Conservation (phyloP, 208 protist genomes). For the Acanthamoeba divionensis region DNA sequence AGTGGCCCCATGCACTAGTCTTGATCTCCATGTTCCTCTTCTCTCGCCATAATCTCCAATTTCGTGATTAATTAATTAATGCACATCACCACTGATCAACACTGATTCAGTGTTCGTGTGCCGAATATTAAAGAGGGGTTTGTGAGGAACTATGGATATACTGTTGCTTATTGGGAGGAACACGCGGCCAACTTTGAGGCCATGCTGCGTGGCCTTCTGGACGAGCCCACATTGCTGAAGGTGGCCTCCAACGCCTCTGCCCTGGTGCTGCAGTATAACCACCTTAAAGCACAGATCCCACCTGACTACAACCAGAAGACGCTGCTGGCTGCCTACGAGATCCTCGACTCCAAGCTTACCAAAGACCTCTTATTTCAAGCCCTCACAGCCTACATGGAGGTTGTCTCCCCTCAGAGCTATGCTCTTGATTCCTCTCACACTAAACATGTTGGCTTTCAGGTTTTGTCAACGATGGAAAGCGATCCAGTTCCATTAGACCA, state of each 20-base stretch:
- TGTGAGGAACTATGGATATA: conserved; percentile 1
- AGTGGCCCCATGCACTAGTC: background rate
- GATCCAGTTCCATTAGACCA: background rate
- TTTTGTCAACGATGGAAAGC: background rate
- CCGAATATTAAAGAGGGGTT: background rate
- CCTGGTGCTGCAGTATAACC: conserved; percentile 13
- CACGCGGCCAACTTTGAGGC: conserved; percentile 15
- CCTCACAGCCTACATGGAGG: conserved; percentile 29
- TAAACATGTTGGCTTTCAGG: background rate
- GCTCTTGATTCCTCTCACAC: background rate
- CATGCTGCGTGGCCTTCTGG: conserved; percentile 8
- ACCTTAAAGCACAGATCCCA: background rate
- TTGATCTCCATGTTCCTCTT: background rate
- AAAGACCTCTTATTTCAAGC: background rate
- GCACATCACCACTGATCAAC: background rate
- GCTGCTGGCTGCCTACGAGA: conserved; percentile 34
- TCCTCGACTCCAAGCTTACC: background rate
- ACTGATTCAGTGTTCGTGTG: background rate
- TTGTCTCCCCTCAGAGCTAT: background rate
- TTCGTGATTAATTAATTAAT: background rate
- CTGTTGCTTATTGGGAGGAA: conserved; percentile 34
- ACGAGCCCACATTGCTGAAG: conserved; percentile 17
- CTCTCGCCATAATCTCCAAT: background rate
- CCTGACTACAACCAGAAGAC: conserved; percentile 44
- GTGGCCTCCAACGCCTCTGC: background rate